A percentile compares a stretch with the other conserved stretches of the same genome.
Conservation (phyloP, 768 basidiomycete species). For the Lepiota subincarnata region DNA sequence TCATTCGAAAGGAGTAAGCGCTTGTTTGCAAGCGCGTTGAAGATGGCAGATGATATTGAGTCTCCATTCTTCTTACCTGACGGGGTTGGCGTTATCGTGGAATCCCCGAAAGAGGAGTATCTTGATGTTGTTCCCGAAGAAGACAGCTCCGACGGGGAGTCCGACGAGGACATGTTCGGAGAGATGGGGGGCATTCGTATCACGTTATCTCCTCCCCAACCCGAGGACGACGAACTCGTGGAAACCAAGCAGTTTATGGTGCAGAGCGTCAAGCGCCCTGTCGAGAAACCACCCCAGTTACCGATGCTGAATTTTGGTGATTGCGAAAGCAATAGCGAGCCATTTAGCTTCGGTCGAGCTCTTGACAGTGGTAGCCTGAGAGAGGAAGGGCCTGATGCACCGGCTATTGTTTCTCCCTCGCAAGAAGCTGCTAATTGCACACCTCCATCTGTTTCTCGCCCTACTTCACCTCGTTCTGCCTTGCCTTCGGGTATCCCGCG, state of each 20-base stretch:
- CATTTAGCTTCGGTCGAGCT: constrained; percentile 33
- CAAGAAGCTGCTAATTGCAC: constrained; percentile 9
- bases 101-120: constrained; percentile 46
- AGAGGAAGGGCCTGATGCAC: constrained; percentile 17
- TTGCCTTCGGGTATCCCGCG: constrained; percentile 54
- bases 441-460: constrained; percentile 29
- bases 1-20: constrained; percentile 55
- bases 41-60: constrained; percentile 48
- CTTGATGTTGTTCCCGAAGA: constrained; percentile 32
- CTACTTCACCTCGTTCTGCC: constrained; percentile 18
- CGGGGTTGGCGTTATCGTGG: constrained; percentile 37
- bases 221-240: constrained; percentile 29
- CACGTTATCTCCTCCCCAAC: constrained; percentile 61
- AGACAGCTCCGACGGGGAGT: constrained; percentile 30
- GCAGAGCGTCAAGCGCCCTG: constrained; percentile 16
- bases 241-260: constrained; percentile 24
- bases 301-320: constrained; percentile 33
- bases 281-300: constrained; percentile 28
- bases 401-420: constrained; percentile 12
- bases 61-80: constrained; percentile 42
- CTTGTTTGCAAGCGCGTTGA: constrained; percentile 53
- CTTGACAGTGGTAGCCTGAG: constrained; percentile 5
- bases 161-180: constrained; percentile 51
- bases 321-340: constrained; percentile 25
- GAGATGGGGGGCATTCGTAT: constrained; percentile 72